phyloP scores from a whole-genome alignment of 1,284 basidiomycete genomes.

The Cryptococcus sp. region DNA sequence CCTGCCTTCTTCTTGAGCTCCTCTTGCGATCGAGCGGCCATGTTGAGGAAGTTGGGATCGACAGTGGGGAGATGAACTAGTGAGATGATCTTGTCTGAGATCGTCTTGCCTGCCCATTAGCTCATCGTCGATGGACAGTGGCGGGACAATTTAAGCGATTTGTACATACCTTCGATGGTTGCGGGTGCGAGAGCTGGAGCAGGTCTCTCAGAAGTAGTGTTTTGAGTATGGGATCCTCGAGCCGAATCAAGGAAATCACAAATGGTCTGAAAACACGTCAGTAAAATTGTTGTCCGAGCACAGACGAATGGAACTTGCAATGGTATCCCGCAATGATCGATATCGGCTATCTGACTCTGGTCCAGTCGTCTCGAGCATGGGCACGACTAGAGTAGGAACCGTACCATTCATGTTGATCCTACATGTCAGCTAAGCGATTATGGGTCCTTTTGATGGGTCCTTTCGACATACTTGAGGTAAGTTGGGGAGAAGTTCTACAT shows the following conservation, averaged over 20 bases:
- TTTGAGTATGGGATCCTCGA: slow-evolving; percentile 62
- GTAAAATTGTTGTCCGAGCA: slow-evolving; percentile 2
- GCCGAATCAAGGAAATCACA: slow-evolving; percentile 78
- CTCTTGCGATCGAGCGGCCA: slow-evolving; percentile 36
- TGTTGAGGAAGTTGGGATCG: slow-evolving; percentile 52
- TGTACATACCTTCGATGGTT: slow-evolving; percentile 62
- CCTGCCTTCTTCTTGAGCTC: slow-evolving; percentile 43
- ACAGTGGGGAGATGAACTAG: slow-evolving; percentile 57
- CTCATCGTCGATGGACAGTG: too few relatives aligned
- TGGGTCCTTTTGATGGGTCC: slow-evolving; percentile 1
- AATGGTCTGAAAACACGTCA: slow-evolving; percentile 55
- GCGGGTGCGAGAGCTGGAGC: slow-evolving; percentile 74
- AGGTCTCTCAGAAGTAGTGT: slow-evolving; percentile 57
- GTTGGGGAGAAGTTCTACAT: slow-evolving; percentile 47
- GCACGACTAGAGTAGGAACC: slow-evolving; percentile 79
- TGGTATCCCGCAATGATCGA: slow-evolving; percentile 70
- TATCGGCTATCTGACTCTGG: slow-evolving; percentile 72
- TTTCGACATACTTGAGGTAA: slow-evolving; percentile 42
- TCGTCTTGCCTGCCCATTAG: slow-evolving; percentile 49
- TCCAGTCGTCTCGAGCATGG: slow-evolving; percentile 65
- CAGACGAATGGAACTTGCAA: slow-evolving; percentile 50
- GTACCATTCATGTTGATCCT: slow-evolving; percentile 76
- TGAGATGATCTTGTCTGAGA: slow-evolving; percentile 60
- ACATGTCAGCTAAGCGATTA: slow-evolving; percentile 49
- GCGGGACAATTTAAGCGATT: not conserved